These are phyloP conservation scores for Fusarium mundagurra DNA, from an alignment of 2,329 filamentous ascomycete species.

Conservation along the genomic window DNA sequence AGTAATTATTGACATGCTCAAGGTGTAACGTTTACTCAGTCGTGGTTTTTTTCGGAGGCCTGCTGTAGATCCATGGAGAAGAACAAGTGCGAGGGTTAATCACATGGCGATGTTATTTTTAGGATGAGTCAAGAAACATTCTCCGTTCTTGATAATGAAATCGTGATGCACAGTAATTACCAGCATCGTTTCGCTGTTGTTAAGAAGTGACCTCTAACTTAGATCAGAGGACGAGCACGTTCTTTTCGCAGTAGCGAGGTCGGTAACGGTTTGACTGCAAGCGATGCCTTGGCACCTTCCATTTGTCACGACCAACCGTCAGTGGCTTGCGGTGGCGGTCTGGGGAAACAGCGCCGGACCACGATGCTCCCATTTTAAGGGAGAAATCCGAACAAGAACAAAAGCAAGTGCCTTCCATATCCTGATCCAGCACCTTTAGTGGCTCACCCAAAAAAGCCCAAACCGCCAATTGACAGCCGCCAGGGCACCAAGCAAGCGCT, in stretches of 20 bases:
- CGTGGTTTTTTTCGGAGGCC: constrained; percentile 18
- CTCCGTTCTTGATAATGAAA: not conserved
- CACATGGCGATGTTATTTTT: constrained; percentile 31
- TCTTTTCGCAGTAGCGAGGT: not conserved
- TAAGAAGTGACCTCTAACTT: not conserved
- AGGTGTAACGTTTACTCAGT: not conserved
- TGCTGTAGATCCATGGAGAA: constrained; percentile 22
- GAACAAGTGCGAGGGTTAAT: constrained; percentile 13
- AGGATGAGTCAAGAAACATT: constrained; percentile 8
- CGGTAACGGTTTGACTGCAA: not conserved
- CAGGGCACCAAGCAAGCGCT: constrained; percentile 21
- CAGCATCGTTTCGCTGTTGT: not conserved
- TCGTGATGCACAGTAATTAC: not conserved
- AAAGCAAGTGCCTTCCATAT: constrained; percentile 1
- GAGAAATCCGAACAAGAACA: constrained; percentile 4
- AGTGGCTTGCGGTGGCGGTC: constrained; percentile 21
- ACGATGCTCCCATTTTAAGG: not conserved
- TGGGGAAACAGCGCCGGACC: constrained; percentile 11
- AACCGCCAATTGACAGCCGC: not conserved
- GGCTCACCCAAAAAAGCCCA: constrained; percentile 3
- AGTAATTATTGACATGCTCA: not conserved
- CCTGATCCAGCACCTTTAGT: not conserved
- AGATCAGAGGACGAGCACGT: not conserved
- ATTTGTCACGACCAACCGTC: not conserved
- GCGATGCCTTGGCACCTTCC: not conserved